A percentile compares a stretch with the other conserved stretches of the same genome.
These are phyloP conservation scores for Cytospora piceicola DNA, from an alignment of 2,329 filamentous ascomycete species.

Conservation along the genomic window DNA sequence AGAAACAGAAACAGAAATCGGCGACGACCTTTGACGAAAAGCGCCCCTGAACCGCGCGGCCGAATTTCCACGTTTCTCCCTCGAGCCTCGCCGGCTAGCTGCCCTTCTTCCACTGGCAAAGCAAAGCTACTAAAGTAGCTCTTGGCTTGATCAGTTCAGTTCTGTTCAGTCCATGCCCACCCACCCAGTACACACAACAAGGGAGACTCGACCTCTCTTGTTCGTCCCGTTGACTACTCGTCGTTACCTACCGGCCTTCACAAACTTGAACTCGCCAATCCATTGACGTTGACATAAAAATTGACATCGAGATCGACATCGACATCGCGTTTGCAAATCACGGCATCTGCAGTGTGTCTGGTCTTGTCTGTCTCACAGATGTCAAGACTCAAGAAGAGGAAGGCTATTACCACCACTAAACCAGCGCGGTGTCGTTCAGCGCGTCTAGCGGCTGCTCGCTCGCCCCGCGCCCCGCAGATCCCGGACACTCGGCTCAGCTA, in stretches of 20 bases:
- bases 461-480: slow-evolving; percentile 24
- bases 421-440: slow-evolving; percentile 16
- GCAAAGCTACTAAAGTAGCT: background rate
- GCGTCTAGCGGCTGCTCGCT: slow-evolving; percentile 28
- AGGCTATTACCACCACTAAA: slow-evolving; percentile 3
- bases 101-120: background rate
- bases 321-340: background rate
- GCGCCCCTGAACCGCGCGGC: background rate
- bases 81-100: background rate
- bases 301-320: too few relatives aligned
- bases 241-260: background rate
- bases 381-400: background rate
- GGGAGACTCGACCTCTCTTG: slow-evolving; percentile 3
- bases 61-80: background rate
- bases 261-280: background rate
- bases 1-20: background rate
- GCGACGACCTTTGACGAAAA: background rate
- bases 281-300: slow-evolving; percentile 1
- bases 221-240: background rate
- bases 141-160: background rate
- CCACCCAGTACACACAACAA: background rate
- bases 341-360: background rate
- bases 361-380: background rate
- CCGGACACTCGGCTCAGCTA: slow-evolving; percentile 19
- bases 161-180: too few relatives aligned